phyloP scores from a whole-genome alignment of 176 grass and related monocot species.

The Oryza longistaminata region DNA sequence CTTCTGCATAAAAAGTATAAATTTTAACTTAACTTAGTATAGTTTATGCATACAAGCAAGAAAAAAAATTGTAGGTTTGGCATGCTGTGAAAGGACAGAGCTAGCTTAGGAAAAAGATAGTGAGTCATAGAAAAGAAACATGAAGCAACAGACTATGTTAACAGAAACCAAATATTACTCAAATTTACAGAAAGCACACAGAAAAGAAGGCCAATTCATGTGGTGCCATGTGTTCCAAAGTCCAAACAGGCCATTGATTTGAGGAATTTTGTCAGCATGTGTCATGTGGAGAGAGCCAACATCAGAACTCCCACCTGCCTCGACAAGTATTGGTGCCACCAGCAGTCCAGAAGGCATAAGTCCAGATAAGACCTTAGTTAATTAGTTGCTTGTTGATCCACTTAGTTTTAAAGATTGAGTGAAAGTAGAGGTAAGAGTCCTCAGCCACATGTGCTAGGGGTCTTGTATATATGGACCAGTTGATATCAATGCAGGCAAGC shows the following conservation, averaged over 20 bases:
- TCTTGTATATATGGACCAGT: no score
- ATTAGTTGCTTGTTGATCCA: no score
- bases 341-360: background rate
- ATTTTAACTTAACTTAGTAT: background rate
- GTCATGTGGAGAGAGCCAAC: background rate
- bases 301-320: background rate
- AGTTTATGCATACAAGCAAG: background rate
- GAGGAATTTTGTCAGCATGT: background rate
- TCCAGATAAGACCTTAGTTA: background rate
- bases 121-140: background rate
- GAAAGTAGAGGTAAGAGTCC: no score
- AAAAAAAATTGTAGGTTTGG: background rate
- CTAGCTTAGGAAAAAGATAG: background rate
- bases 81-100: background rate
- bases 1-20: background rate
- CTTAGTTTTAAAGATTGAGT: no score
- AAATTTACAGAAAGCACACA: background rate
- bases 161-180: background rate
- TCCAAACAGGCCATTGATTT: background rate
- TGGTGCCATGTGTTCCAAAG: background rate
- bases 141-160: background rate
- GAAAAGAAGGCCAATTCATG: background rate
- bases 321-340: background rate
- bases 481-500: no score
- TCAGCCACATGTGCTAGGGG: no score